Percentiles rank a stretch among this genome's conserved stretches.
Evolutionary conservation across 345 rosid species (phyloP).

Genomic region (Odontarrhena argentea): DNA sequence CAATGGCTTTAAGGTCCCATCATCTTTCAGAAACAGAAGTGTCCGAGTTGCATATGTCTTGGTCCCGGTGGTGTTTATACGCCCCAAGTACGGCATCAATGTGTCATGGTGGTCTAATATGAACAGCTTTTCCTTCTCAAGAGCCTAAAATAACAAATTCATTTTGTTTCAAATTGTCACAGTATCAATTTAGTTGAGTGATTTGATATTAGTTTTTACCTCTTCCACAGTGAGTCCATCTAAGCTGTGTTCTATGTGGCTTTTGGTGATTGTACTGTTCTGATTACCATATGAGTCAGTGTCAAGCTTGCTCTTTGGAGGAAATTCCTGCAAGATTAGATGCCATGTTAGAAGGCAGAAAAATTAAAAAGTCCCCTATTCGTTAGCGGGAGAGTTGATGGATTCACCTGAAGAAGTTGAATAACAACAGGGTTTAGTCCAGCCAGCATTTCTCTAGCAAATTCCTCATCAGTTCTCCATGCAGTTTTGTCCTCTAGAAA

Average conservation of each 20-base stretch:
- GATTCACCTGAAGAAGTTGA: constrained; percentile 56
- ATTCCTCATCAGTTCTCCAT: constrained; percentile 80
- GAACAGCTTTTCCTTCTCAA: constrained; percentile 59
- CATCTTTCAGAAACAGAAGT: constrained; percentile 69
- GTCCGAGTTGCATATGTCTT: constrained; percentile 82
- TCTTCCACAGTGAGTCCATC: constrained; percentile 56
- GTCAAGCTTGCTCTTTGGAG: constrained; percentile 72
- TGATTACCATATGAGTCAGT: constrained; percentile 55
- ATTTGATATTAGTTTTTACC: constrained; percentile 43
- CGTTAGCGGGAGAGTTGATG: neutral
- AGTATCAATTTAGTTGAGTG: neutral
- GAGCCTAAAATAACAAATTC: constrained; percentile 50
- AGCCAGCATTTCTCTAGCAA: constrained; percentile 84
- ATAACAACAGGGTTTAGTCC: constrained; percentile 68
- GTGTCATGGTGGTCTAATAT: constrained; percentile 82
- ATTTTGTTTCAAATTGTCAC: neutral
- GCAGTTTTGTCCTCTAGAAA: constrained; percentile 60
- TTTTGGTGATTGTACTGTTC: constrained; percentile 53
- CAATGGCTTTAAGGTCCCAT: constrained; percentile 81
- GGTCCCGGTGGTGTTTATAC: constrained; percentile 61
- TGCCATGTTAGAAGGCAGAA: constrained; percentile 15
- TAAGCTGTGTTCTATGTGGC: constrained; percentile 52
- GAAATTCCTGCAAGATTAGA: constrained; percentile 59
- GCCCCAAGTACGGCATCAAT: constrained; percentile 71
- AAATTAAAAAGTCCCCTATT: neutral